Base-by-base conservation (phyloP, 2,329 filamentous ascomycete species). In the Fusarium duplospermum region DNA sequence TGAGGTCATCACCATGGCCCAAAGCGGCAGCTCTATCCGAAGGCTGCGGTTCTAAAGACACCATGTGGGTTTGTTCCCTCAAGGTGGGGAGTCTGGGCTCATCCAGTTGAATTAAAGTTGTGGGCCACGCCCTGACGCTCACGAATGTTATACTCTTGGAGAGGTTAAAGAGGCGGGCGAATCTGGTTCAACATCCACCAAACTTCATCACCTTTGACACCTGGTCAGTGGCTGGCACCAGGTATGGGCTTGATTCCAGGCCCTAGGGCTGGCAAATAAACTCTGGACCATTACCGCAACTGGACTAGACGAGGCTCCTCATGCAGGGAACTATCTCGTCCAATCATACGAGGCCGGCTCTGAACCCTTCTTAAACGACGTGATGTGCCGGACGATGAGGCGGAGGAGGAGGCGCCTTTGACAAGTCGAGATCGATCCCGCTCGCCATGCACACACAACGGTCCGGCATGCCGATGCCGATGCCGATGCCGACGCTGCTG, bases 401-500 rank as follows among this genome's bases (percentile, higher is more conserved):
- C 67, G 61, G 67, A 67, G 50, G 65, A 72, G 60, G 69, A 70
- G 67, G 72, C 63, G 72, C 64, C 50, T 66, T 75, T 72, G 70
- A 72, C 77, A 78, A 67, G 69, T 67, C 67, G 65, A 67, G 71
- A 69, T 74, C 24, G 47, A 29, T 52, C 70, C 72, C 61, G 69
- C 63, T 79, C 70, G 67, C 69, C 71, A 79, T 78, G 77, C 71
- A 77, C 74, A 75, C 62, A 42, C 69, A 72, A 76, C 77, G 71
- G 77, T 72, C 67, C 73, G 77, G 73, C 71, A 79, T 73, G 68
- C 74, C 73, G 61, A 76, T 75, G 69, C 69, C 71, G 66, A 71
- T 47, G 64, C 69, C 62, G 58, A 67, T 27, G 68, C 69, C 59
- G 58, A 66, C 16, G 68, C 61, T 74, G 67, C 67, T n/a, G 68